A percentile compares a stretch with the other conserved stretches of the same genome.
phyloP scores from a whole-genome alignment of 2,329 filamentous ascomycete species.

The Sporothrix phasma region DNA sequence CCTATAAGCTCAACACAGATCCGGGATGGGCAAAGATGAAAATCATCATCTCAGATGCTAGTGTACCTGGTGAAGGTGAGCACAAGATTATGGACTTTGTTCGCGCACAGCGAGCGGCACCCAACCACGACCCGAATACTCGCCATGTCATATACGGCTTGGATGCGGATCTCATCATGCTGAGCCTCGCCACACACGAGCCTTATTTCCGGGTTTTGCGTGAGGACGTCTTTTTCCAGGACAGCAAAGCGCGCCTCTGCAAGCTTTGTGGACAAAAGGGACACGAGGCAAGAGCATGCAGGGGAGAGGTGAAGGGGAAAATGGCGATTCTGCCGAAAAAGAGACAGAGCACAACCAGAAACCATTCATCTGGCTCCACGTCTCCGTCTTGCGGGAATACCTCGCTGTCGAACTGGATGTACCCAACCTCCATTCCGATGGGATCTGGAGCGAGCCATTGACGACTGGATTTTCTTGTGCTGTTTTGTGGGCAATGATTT shows the following conservation, averaged over 20 bases:
- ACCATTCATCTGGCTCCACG: constrained; percentile 97
- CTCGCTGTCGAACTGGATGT: constrained; percentile 81
- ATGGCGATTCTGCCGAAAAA: constrained; percentile 74
- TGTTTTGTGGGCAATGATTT: constrained; percentile 99
- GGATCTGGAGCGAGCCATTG: constrained; percentile 85
- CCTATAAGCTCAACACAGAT: constrained; percentile 96
- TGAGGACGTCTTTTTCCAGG: constrained; percentile 92
- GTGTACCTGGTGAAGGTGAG: constrained; percentile 93
- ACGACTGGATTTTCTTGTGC: constrained; percentile 99
- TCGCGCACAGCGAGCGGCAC: constrained; percentile 80
- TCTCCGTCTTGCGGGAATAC: constrained; percentile 85
- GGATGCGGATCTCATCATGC: constrained; percentile 97
- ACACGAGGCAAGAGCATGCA: constrained; percentile 79
- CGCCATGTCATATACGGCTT: constrained; percentile 94
- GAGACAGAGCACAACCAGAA: constrained; percentile 61
- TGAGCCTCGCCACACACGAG: constrained; percentile 93
- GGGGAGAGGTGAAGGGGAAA: constrained; percentile 67
- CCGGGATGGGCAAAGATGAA: constrained; percentile 93
- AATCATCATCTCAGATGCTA: constrained; percentile 96
- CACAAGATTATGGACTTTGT: constrained; percentile 99
- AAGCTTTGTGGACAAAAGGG: constrained; percentile 85
- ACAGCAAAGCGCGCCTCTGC: constrained; percentile 73
- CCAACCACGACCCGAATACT: constrained; percentile 88
- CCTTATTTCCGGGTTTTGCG: constrained; percentile 92
- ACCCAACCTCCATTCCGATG: constrained; percentile 71